These are phyloP conservation scores for Chlorophyllum brunneum DNA, from an alignment of 768 basidiomycete genomes.

Conservation along the genomic window DNA sequence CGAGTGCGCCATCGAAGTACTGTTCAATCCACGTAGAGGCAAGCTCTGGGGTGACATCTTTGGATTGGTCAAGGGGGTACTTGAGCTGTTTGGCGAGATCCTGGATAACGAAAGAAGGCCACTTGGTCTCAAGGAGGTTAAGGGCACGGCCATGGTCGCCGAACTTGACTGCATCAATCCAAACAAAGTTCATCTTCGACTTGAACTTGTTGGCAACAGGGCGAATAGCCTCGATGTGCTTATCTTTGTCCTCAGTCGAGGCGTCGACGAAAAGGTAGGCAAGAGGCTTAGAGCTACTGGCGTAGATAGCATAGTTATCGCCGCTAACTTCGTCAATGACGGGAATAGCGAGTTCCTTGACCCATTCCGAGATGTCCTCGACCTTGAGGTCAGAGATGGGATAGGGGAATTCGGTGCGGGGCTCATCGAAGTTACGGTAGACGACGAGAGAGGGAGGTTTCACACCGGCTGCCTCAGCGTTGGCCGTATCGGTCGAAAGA, in stretches of 20 bases:
- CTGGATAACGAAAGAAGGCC: conserved; percentile 95
- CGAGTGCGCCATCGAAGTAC: conserved; percentile 69
- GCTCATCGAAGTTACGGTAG: conserved; percentile 92
- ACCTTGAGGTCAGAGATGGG: conserved; percentile 51
- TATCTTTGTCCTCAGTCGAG: conserved; percentile 56
- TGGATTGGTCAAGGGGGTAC: conserved; percentile 77
- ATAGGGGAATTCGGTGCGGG: conserved; percentile 62
- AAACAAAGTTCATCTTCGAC: conserved; percentile 93
- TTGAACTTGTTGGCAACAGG: conserved; percentile 81
- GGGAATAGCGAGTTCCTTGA: conserved; percentile 82
- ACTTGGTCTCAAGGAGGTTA: conserved; percentile 79
- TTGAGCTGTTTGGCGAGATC: conserved; percentile 81
- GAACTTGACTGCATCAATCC: conserved; percentile 95
- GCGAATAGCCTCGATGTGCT: conserved; percentile 61
- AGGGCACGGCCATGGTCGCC: conserved; percentile 94
- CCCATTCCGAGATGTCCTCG: conserved; percentile 70
- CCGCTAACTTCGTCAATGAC: conserved; percentile 88
- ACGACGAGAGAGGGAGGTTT: conserved; percentile 83
- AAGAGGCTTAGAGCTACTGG: conserved; percentile 76
- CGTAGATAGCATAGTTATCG: conserved; percentile 90
- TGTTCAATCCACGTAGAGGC: conserved; percentile 57
- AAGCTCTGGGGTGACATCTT: conserved; percentile 52
- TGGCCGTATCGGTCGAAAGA: conserved; percentile 66
- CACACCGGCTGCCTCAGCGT: conserved; percentile 67
- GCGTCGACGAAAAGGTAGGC: conserved; percentile 96